Percentiles rank a stretch among this genome's conserved stretches.
Evolutionary conservation across 495 filamentous ascomycete genomes (phyloP).

Genomic region (Aspergillus diversus): DNA sequence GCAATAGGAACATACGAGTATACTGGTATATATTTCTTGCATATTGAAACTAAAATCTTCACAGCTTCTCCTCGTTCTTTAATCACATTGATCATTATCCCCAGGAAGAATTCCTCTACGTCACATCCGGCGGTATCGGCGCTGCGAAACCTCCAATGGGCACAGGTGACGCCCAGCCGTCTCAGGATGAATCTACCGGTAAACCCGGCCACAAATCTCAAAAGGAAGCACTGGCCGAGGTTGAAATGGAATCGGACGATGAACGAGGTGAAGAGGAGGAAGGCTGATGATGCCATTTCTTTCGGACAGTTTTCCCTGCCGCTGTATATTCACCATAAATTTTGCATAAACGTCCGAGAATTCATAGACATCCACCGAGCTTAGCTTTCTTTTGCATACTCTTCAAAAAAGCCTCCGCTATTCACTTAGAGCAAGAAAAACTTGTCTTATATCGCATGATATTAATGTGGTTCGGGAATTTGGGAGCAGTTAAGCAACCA

Average conservation of each 20-base stretch:
- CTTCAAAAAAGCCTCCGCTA: no score
- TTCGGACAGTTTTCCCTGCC: neutral
- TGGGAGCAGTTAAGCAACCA: no score
- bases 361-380: no score
- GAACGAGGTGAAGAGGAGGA: slow-evolving; percentile 25
- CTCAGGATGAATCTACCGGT: slow-evolving; percentile 6
- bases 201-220: slow-evolving; percentile 26
- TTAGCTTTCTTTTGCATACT: no score
- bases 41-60: neutral
- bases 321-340: neutral
- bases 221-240: slow-evolving; percentile 35
- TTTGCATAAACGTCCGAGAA: no score
- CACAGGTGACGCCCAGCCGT: slow-evolving; percentile 6
- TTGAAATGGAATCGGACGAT: slow-evolving; percentile 38
- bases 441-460: no score
- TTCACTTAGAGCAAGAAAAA: no score
- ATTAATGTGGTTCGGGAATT: no score
- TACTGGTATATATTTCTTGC: no score
- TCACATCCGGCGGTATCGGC: slow-evolving; percentile 65
- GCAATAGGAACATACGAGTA: no score
- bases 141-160: slow-evolving; percentile 46
- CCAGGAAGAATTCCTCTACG: slow-evolving; percentile 73
- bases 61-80: slow-evolving; percentile 79
- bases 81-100: slow-evolving; percentile 80
- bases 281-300: neutral